Evolutionary conservation across 1,139 yeast genomes (phyloP).

Genomic region (Suhomyces maxii): DNA sequence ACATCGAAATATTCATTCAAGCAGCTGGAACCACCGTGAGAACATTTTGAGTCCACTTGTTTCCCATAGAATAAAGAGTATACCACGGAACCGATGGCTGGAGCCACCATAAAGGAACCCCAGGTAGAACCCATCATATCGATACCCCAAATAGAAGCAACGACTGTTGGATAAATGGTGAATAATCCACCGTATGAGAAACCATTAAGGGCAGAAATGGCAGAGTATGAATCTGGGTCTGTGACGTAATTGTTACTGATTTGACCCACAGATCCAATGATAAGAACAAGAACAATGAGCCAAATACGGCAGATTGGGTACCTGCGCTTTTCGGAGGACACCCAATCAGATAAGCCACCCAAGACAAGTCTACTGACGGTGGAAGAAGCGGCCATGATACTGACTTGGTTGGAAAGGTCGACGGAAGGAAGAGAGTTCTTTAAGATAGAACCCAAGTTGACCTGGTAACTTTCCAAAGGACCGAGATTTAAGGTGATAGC

Average conservation of each 20-base stretch:
- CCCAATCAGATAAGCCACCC: slow-evolving; percentile 67
- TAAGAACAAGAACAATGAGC: slow-evolving; percentile 42
- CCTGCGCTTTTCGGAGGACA: slow-evolving; percentile 28
- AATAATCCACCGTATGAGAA: slow-evolving; percentile 79
- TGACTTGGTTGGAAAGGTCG: slow-evolving; percentile 53
- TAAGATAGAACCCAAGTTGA: slow-evolving; percentile 75
- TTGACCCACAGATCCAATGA: slow-evolving; percentile 49
- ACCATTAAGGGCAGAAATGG: slow-evolving; percentile 61
- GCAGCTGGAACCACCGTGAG: slow-evolving; percentile 20
- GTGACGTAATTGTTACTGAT: slow-evolving; percentile 12
- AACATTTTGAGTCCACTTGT: slow-evolving; percentile 51
- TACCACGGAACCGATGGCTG: slow-evolving; percentile 78
- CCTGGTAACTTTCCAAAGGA: slow-evolving; percentile 83
- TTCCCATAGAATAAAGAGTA: slow-evolving; percentile 74
- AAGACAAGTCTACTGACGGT: slow-evolving; percentile 52
- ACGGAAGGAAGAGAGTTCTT: slow-evolving; percentile 23
- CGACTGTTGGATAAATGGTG: slow-evolving; percentile 80
- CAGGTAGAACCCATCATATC: slow-evolving; percentile 90
- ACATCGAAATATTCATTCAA: slow-evolving; percentile 36
- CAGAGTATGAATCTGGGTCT: slow-evolving; percentile 21
- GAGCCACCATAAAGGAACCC: slow-evolving; percentile 90
- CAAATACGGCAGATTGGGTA: slow-evolving; percentile 40
- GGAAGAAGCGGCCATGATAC: slow-evolving; percentile 41
- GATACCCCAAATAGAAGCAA: slow-evolving; percentile 85
- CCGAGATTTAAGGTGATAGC: slow-evolving; percentile 75